Base-by-base conservation (phyloP, 192 early-diverging fungal species). In the Backusella tarrabulga region DNA sequence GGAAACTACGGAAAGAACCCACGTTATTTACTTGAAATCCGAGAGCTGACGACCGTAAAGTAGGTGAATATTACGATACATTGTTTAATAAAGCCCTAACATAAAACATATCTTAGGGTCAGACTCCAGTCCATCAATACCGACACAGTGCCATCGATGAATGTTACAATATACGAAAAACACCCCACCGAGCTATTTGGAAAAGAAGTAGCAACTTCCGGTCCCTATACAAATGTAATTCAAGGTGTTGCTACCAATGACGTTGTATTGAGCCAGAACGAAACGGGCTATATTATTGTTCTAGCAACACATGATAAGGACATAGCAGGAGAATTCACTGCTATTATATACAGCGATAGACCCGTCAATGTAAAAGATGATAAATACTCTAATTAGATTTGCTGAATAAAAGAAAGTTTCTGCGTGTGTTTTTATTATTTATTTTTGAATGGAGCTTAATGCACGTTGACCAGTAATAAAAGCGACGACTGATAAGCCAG, bases 81-180 rank as follows among this genome's bases (percentile, higher is more conserved):
- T 12, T 12, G 9, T n/a, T 54, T n/a, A 17, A n/a, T 54, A 54
- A 54, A 54, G 12, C 12, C 1, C 38, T 9, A 40, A 40, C 38
- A 40, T 40, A 40, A 40, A 12, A 40, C 14, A 1, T 26, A 63
- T 21, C 63, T 71, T 71, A 91, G 90, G 76, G 87, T 90, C 23
- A 88, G 94, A 21, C 77, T 95, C 38, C 93, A 94, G 76, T 89
- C 92, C 8, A 87, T 89, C 35, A 90, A 91, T 42, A 86, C 73
- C 1, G 85, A 89, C 8, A 84, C 89, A 8, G 86, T 87, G 42
- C 94, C 94, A 9, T 85, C 90, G 14, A 86, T 87, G 52, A 94
- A 92, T 77, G 84, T 94, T 19, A 90, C 91, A 6, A 79, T 95
- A 19, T 93, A 91, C 79, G 90, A 89, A 71, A 75, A 85, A 35